Conservation (phyloP, 495 filamentous ascomycete genomes). For the Daldinia vernicosa region DNA sequence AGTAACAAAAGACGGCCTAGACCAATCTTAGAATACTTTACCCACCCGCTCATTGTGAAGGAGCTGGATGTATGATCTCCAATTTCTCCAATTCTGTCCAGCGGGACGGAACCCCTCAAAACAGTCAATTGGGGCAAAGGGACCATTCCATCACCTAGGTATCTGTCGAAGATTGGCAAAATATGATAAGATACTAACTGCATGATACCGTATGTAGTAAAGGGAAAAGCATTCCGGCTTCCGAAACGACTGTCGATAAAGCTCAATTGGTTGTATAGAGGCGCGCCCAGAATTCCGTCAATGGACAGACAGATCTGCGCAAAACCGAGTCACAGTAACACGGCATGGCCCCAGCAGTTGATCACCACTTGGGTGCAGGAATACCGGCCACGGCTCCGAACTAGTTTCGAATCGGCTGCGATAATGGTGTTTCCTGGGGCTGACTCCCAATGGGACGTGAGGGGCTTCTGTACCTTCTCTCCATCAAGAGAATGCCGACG, state of each 20-base stretch:
- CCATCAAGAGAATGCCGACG: constrained; percentile 12
- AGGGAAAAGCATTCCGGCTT: constrained; percentile 37
- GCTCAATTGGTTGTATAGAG: constrained; percentile 28
- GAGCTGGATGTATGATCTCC: constrained; percentile 30
- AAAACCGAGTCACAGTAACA: constrained; percentile 24
- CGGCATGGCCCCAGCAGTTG: constrained; percentile 28
- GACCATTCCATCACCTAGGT: constrained; percentile 26
- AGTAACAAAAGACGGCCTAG: constrained; percentile 36
- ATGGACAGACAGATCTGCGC: constrained; percentile 33
- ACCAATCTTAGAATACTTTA: constrained; percentile 33
- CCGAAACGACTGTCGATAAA: constrained; percentile 22
- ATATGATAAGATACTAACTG: constrained; percentile 24
- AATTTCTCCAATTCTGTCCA: constrained; percentile 44
- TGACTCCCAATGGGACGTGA: not conserved
- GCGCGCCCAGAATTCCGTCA: constrained; percentile 18
- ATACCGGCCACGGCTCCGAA: constrained; percentile 40
- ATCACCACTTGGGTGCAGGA: constrained; percentile 38
- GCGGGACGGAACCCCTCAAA: constrained; percentile 35
- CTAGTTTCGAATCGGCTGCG: constrained; percentile 17
- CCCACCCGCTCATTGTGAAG: constrained; percentile 3
- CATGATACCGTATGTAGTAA: constrained; percentile 32
- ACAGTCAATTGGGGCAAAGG: constrained; percentile 33
- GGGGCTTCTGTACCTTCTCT: constrained; percentile 3
- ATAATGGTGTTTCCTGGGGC: constrained; percentile 8
- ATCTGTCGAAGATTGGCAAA: constrained; percentile 18